Percentiles rank a stretch among this genome's conserved stretches.
phyloP scores from a whole-genome alignment of 768 basidiomycete genomes.

The Antrodiella citrinella region DNA sequence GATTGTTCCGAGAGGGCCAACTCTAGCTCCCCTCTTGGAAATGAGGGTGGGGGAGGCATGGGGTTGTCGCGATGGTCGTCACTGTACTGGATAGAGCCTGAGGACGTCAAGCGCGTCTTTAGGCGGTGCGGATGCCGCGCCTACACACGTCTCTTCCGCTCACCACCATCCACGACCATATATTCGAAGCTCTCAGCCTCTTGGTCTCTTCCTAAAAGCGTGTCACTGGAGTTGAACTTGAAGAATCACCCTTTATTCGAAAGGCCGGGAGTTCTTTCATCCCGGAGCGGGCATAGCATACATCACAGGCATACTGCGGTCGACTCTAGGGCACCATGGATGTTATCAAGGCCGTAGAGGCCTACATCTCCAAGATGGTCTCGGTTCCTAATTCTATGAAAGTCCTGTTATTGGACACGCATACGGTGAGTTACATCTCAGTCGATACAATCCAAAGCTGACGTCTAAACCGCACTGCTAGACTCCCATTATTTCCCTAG shows the following conservation, averaged over 20 bases:
- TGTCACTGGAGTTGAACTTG: too few species aligned
- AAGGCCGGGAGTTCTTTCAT: too few species aligned
- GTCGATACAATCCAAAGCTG: neutral
- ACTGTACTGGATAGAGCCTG: neutral
- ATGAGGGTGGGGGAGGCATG: constrained; percentile 11
- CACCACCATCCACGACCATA: neutral
- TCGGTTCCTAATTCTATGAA: constrained; percentile 87
- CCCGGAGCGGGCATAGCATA: too few species aligned
- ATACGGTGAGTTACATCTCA: constrained; percentile 62
- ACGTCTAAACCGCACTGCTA: constrained; percentile 20
- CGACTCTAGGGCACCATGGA: too few species aligned
- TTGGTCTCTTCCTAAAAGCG: too few species aligned
- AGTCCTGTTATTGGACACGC: constrained; percentile 87
- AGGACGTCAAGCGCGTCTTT: neutral
- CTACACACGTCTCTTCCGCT: neutral
- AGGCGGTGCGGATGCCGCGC: neutral
- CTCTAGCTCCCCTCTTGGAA: constrained; percentile 40
- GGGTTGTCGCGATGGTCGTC: neutral
- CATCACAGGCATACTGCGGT: too few species aligned
- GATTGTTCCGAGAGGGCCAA: constrained; percentile 50
- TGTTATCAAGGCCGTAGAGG: constrained; percentile 90
- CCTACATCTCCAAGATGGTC: constrained; percentile 85
- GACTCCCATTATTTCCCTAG: constrained; percentile 95
- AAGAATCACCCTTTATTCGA: too few species aligned
- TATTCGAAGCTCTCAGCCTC: neutral